A percentile compares a stretch with the other conserved stretches of the same genome.
These are phyloP conservation scores for Kuraishia ogatae DNA, from an alignment of 805 yeast species.

Conservation along the genomic window DNA sequence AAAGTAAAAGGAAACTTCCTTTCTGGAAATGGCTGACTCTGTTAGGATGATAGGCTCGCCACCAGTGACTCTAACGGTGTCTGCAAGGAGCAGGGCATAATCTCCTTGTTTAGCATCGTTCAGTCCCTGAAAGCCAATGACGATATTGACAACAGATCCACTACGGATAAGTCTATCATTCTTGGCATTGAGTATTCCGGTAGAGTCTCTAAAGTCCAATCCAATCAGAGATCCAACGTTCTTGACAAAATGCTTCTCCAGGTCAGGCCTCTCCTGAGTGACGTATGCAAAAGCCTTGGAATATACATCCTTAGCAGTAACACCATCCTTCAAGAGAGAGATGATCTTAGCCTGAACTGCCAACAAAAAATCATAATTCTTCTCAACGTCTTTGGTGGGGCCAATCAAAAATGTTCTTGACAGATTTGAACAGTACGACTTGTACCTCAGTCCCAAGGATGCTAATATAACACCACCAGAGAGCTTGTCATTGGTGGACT, in stretches of 20 bases:
- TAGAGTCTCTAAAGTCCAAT: conserved; percentile 77
- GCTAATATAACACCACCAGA: conserved; percentile 77
- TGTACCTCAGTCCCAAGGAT: conserved; percentile 80
- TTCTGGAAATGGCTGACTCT: conserved; percentile 58
- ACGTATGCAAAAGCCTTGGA: conserved; percentile 52
- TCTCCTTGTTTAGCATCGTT: conserved; percentile 40
- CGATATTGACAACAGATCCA: conserved; percentile 68
- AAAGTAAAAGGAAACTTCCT: conserved; percentile 78
- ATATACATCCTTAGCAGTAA: conserved; percentile 58
- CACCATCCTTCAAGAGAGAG: conserved; percentile 55
- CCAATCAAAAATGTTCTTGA: conserved; percentile 86
- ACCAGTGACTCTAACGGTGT: conserved; percentile 66
- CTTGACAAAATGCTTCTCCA: conserved; percentile 58
- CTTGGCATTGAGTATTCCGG: conserved; percentile 63
- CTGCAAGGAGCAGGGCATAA: conserved; percentile 71
- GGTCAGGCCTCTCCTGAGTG: conserved; percentile 53
- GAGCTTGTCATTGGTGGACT: conserved; percentile 55
- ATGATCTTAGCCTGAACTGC: conserved; percentile 62
- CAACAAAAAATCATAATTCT: conserved; percentile 69
- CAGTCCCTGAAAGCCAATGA: conserved; percentile 69
- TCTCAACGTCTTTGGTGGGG: conserved; percentile 73
- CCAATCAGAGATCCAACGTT: conserved; percentile 88
- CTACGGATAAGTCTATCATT: conserved; percentile 59
- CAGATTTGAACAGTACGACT: conserved; percentile 79
- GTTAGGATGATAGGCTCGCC: conserved; percentile 62